Base-by-base conservation (phyloP, 2,329 filamentous ascomycete species). In the Diplodia mutila region DNA sequence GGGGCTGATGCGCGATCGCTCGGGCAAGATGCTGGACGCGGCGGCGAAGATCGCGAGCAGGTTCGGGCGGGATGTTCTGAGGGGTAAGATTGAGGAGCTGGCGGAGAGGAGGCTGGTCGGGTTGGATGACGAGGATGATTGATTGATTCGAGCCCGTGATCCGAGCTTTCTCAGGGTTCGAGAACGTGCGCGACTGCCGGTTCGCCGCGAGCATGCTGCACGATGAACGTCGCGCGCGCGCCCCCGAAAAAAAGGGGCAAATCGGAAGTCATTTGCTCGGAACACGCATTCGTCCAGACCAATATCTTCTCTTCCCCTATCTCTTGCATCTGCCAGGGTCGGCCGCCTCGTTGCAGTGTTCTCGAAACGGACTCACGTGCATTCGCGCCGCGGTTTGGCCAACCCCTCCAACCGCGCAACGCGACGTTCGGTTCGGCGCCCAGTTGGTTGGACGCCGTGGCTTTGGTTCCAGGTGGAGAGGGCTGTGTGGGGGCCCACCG, bases 11-110 rank as follows among this genome's bases (percentile, higher is more conserved):
- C 87, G 86, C 53, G 94, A 98, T 80, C 85, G 88, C 54, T 91
- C 88, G 69, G 94, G 94, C 21, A 90, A 91, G 77, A 97, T 97
- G 92, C 80, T 97, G 68, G 93, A 97, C 77, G 91, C 94, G 4
- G 95, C 95, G 1, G 88, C 89, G 67, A 97, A 96, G 85, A 88
- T 99, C 61, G 95, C 95, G 9, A 88, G 91, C 76, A 85, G 94
- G 72, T 99, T 96, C 81, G 91, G 91, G 11, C 85, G 91, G 69
- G 85, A 86, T 49, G 86, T 97, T 29, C 80, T 99, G 72, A 90
- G 90, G 51, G 92, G 94, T 74, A 98, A 98, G 87, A 98, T 99
- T 75, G 86, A 90, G 63, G 92, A 96, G 76, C 74, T 95, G 73
- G 93, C 89, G 0, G 94, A 97, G 83, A 84, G 83, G 75, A 85